Conservation (phyloP, 345 rosid genomes). For the Angophora floribunda region DNA sequence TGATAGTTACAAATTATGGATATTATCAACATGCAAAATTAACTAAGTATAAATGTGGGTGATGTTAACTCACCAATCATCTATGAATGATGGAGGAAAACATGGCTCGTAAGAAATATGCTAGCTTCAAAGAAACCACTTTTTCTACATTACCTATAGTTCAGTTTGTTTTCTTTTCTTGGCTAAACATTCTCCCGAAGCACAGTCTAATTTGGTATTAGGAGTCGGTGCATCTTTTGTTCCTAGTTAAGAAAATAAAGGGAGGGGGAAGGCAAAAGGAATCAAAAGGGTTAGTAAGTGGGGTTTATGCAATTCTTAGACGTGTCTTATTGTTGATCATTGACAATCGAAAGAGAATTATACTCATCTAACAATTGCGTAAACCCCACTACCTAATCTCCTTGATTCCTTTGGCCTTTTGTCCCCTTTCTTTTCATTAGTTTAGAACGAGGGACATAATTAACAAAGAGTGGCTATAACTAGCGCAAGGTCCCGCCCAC, state of each 20-base stretch:
- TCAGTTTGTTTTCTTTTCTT: not conserved
- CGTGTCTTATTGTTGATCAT: not conserved
- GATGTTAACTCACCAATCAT: not conserved
- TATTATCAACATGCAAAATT: not conserved
- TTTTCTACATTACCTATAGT: not conserved
- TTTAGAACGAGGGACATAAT: not conserved
- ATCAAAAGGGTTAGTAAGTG: not conserved
- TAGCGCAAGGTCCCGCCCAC: not conserved
- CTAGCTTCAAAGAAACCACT: not conserved
- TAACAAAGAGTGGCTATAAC: not conserved
- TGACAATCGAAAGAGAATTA: not conserved
- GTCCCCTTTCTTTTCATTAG: not conserved
- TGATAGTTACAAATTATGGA: not conserved
- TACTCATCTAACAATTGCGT: not conserved
- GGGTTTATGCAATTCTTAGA: not conserved
- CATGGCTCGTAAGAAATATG: not conserved
- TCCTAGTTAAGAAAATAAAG: not conserved
- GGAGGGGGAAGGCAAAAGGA: not conserved
- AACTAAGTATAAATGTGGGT: not conserved
- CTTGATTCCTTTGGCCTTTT: not conserved
- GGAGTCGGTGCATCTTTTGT: not conserved
- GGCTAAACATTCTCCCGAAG: not conserved
- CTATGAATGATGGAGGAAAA: not conserved
- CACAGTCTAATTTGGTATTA: not conserved
- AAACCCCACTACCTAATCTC: not conserved